A percentile compares a stretch with the other conserved stretches of the same genome.
Evolutionary conservation across 257 asterid species (phyloP).

Genomic region (Rubia yunnanensis): DNA sequence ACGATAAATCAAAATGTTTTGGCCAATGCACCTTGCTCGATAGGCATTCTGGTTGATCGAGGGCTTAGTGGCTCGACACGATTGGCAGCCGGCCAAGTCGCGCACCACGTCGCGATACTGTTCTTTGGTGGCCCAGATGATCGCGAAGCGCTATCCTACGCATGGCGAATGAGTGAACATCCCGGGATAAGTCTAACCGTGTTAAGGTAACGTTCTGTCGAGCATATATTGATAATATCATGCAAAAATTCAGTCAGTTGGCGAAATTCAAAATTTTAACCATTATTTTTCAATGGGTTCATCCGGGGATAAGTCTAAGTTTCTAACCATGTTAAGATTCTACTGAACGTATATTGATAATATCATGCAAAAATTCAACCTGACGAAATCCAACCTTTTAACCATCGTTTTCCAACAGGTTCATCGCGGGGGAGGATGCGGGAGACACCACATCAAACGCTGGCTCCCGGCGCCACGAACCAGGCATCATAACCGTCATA

Average conservation of each 20-base stretch:
- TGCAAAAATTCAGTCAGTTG: too few species aligned
- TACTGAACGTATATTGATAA: too few species aligned
- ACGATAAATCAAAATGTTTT: constrained; percentile 69
- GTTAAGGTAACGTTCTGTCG: too few species aligned
- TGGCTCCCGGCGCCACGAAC: constrained; percentile 9
- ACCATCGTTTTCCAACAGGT: too few species aligned
- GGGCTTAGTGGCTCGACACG: constrained; percentile 74
- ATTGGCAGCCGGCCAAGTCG: constrained; percentile 35
- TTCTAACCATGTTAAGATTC: too few species aligned
- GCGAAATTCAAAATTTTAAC: too few species aligned
- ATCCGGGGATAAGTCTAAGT: too few species aligned
- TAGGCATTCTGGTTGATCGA: constrained; percentile 83
- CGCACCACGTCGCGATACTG: constrained; percentile 52
- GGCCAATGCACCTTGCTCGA: constrained; percentile 73
- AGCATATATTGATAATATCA: too few species aligned
- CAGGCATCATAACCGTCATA: constrained; percentile 26
- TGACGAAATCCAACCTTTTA: too few species aligned
- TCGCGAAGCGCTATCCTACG: constrained; percentile 74
- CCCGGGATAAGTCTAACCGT: constrained; percentile 52
- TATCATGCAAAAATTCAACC: too few species aligned
- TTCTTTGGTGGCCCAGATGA: constrained; percentile 93
- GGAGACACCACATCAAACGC: constrained; percentile 1
- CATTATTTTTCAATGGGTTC: too few species aligned
- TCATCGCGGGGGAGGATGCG: constrained; percentile 33
- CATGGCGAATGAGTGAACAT: constrained; percentile 64